Evolutionary conservation across 2,329 filamentous ascomycete species (phyloP).

Genomic region (Elsinoe fawcettii): DNA sequence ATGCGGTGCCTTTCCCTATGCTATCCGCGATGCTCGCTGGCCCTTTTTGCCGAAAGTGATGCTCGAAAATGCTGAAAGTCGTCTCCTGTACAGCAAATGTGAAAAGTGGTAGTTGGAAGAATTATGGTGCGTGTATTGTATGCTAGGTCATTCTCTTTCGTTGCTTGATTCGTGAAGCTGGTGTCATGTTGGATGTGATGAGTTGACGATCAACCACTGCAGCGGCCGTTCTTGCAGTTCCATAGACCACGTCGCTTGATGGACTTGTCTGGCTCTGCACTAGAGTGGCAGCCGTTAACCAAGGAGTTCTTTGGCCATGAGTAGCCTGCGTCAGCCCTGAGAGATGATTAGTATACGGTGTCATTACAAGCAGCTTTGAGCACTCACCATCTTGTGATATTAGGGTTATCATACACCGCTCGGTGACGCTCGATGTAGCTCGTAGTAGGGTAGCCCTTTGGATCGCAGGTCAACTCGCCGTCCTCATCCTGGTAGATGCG

Average conservation of each 20-base stretch:
- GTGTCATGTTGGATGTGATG: background rate
- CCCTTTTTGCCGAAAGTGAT: background rate
- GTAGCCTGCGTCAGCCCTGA: slow-evolving; percentile 26
- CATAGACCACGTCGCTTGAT: slow-evolving; percentile 12
- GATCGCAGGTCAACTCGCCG: slow-evolving; percentile 46
- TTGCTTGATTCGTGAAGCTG: background rate
- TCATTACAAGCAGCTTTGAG: background rate
- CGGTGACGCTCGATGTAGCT: slow-evolving; percentile 43
- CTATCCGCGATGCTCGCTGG: background rate
- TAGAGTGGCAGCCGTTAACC: slow-evolving; percentile 33
- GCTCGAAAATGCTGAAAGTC: background rate
- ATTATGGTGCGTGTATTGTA: slow-evolving; percentile 4
- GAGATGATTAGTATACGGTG: background rate
- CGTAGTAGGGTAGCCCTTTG: slow-evolving; percentile 46
- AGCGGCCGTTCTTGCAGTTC: slow-evolving; percentile 13
- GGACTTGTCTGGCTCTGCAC: slow-evolving; percentile 9
- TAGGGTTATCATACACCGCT: slow-evolving; percentile 43
- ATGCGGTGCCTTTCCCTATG: background rate
- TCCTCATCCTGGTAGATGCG: slow-evolving; percentile 47
- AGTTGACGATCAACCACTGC: slow-evolving; percentile 5
- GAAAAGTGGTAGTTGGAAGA: background rate
- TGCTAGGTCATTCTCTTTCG: slow-evolving; percentile 9
- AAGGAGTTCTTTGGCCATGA: slow-evolving; percentile 39
- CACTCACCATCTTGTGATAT: slow-evolving; percentile 41
- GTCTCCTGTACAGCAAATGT: background rate